phyloP scores from a whole-genome alignment of 2,329 filamentous ascomycete species.

The Gaeumannomyces tritici region DNA sequence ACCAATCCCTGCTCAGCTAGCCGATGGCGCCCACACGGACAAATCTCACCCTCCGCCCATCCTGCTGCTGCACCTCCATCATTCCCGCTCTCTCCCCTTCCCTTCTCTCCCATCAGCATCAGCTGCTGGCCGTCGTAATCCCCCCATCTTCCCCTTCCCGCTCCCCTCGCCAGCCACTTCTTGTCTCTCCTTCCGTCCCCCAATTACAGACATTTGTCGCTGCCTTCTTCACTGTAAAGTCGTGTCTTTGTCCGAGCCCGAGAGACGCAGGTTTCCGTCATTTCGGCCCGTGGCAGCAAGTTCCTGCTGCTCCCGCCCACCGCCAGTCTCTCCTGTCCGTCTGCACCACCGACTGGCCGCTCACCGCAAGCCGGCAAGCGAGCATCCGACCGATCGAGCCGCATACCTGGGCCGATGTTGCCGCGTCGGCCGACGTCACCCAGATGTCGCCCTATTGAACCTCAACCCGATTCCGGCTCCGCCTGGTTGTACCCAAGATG shows the following conservation, averaged over 20 bases:
- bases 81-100: neutral
- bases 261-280: neutral
- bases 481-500: constrained; percentile 34
- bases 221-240: neutral
- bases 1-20: neutral
- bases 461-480: constrained; percentile 3
- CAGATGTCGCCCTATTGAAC: constrained; percentile 3
- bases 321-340: neutral
- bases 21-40: neutral
- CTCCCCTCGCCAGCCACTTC: neutral
- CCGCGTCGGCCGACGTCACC: neutral
- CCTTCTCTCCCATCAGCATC: neutral
- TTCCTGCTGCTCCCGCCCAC: neutral
- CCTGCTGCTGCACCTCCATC: neutral
- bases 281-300: neutral
- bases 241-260: too few relatives aligned
- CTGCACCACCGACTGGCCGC: neutral
- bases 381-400: neutral
- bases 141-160: neutral
- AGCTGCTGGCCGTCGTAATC: neutral
- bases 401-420: constrained; percentile 1
- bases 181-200: neutral
- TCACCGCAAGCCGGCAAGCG: neutral
- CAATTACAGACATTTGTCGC: neutral
- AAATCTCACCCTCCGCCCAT: neutral